phyloP scores from a whole-genome alignment of 768 basidiomycete genomes.

The Podaxis sp. region DNA sequence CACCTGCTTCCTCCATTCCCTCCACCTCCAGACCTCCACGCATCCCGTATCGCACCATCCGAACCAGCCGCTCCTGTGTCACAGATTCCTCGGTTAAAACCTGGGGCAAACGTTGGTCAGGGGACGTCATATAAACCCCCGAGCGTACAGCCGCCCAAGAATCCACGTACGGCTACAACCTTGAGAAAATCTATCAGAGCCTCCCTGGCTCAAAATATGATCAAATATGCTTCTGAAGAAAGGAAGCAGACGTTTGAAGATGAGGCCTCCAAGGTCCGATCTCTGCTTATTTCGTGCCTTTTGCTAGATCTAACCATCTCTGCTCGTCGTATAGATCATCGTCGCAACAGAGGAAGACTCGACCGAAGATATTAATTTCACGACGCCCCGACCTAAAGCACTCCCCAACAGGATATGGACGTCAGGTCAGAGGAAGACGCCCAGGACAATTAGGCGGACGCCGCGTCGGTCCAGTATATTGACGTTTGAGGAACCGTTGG shows the following conservation, averaged over 20 bases:
- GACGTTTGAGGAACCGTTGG: conserved; percentile 5
- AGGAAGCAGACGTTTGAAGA: neutral
- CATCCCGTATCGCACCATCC: neutral
- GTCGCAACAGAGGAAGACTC: conserved; percentile 3
- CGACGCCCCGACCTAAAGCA: neutral
- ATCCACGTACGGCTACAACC: too few relatives aligned
- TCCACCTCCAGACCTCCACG: neutral
- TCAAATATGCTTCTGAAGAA: neutral
- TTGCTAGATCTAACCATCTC: neutral
- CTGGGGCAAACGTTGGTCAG: neutral
- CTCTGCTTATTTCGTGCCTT: neutral
- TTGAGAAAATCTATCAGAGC: neutral
- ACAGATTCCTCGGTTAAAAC: neutral
- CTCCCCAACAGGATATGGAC: conserved; percentile 15
- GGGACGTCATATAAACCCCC: neutral
- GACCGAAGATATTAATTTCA: neutral
- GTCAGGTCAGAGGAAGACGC: conserved; percentile 11
- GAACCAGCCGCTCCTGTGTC: neutral
- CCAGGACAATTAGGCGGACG: neutral
- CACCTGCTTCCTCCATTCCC: neutral
- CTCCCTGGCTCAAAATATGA: neutral
- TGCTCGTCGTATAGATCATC: neutral
- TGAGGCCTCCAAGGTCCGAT: conserved; percentile 2
- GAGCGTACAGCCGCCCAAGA: neutral
- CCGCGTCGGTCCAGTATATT: neutral